Evolutionary conservation across 2,329 filamentous ascomycete genomes (phyloP).

Genomic region (Hypomyces perniciosus): DNA sequence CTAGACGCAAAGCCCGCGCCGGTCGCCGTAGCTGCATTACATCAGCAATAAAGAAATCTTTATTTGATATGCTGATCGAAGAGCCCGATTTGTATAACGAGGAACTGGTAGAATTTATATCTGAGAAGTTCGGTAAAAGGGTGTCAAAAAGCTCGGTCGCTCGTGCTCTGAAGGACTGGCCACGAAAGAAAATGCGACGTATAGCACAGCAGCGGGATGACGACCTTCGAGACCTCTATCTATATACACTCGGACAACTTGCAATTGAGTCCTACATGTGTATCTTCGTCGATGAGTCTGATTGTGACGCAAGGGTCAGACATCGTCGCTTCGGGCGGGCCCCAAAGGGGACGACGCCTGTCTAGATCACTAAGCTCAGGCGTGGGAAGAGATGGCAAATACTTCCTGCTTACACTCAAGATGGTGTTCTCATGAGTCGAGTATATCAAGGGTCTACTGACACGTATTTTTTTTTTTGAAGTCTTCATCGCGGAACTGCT

Average conservation of each 20-base stretch:
- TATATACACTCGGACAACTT: conserved; percentile 27
- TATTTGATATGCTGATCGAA: conserved; percentile 20
- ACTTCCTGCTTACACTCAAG: conserved; percentile 25
- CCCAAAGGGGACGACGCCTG: conserved; percentile 22
- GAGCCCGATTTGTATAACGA: conserved; percentile 21
- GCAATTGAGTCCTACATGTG: conserved; percentile 26
- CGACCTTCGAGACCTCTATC: conserved; percentile 29
- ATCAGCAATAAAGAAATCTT: conserved; percentile 18
- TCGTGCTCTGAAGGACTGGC: conserved; percentile 23
- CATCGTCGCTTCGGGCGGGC: conserved; percentile 29
- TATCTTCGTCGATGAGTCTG: conserved; percentile 31
- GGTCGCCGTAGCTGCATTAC: conserved; percentile 20
- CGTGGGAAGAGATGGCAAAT: conserved; percentile 18
- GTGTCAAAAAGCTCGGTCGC: conserved; percentile 16
- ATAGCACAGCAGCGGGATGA: conserved; percentile 26
- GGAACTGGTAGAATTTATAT: conserved; percentile 20
- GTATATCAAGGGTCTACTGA: conserved; percentile 26
- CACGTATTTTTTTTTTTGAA: conserved; percentile 21
- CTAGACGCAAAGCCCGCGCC: conserved; percentile 1
- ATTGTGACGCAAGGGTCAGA: conserved; percentile 27
- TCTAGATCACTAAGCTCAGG: conserved; percentile 18
- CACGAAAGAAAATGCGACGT: conserved; percentile 24
- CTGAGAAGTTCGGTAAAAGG: conserved; percentile 4
- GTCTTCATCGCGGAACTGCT: conserved; percentile 28
- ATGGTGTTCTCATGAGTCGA: conserved; percentile 20